Base-by-base conservation (phyloP, 352 stramenopile genomes). In the Aphanomyces euteiches region DNA sequence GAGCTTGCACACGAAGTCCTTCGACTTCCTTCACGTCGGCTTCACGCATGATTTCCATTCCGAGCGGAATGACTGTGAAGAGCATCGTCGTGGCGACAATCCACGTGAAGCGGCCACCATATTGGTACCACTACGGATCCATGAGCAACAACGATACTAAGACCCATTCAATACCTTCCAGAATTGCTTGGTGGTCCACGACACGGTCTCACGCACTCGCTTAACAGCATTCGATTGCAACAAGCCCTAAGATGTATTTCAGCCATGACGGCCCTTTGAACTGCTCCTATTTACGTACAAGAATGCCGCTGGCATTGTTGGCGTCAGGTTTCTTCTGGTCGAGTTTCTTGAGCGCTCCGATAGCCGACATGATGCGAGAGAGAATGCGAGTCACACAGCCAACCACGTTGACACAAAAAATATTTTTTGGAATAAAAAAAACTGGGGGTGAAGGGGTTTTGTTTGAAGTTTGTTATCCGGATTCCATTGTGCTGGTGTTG, bases 31-130 rank as follows among this genome's bases (percentile, higher is more conserved):
- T 70, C 13, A 70, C 45, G 39, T 66, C 59, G 63, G 7, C 67
- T 47, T 43, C 12, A 19, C 4, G 74, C 75, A 57, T 45, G 40
- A 93, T 85, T 79, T 95, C 87, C 80, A 95, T 90, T 68, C 87
- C 92, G 56, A 95, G 71, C 47, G 87, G 87, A 21, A 95, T 86
- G 47, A 95, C 77, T 58, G 87, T 95, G 72, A 95, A 87, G 21
- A 95, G 76, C 74, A 92, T 79, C 57, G 85, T 90, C 54, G 87
- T 95, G 41, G 87, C 89, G 56, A 95, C 69, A 38, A 93, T 80
- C 87, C 87, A 95, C 50, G 91, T 74, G 79, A 80, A 92, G 66
- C 87, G 82, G 45, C 79, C 81, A 48, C 79, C 86, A 38, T 75
- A 84, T 72, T 80, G 77, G 72, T 74, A 89, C 68, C 74, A 82